phyloP scores from a whole-genome alignment of 1,284 basidiomycete genomes.

The Wallemia mellicola region DNA sequence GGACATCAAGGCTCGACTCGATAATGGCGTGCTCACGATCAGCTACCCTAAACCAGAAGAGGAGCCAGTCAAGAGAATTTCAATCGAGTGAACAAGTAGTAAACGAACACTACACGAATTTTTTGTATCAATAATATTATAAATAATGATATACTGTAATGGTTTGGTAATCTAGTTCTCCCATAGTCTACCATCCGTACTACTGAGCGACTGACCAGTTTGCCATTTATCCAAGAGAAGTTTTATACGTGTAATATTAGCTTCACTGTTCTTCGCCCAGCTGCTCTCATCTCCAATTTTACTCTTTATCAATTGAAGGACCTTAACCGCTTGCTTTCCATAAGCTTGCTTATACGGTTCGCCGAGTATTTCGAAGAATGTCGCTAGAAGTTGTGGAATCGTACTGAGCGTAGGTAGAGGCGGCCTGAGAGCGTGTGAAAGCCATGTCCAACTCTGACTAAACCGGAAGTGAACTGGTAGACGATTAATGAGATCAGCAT shows the following conservation, averaged over 20 bases:
- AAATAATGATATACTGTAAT: neutral
- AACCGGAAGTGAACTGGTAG: constrained; percentile 29
- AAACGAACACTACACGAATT: no score
- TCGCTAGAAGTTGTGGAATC: constrained; percentile 7
- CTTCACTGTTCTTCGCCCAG: neutral
- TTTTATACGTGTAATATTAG: neutral
- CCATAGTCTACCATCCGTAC: neutral
- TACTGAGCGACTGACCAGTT: neutral
- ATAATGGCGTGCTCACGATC: neutral
- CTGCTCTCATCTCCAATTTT: neutral
- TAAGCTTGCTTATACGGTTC: neutral
- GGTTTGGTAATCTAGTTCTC: neutral
- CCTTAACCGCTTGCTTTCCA: neutral
- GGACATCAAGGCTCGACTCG: neutral
- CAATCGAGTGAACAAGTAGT: neutral
- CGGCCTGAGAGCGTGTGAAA: constrained; percentile 15
- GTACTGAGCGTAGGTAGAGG: constrained; percentile 11
- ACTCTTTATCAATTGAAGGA: neutral
- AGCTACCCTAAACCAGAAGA: neutral
- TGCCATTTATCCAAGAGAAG: neutral
- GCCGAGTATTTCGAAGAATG: neutral
- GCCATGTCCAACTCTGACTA: constrained; percentile 35
- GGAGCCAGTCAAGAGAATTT: neutral
- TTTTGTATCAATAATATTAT: no score
- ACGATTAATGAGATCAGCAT: constrained; percentile 19